Evolutionary conservation across 1,284 basidiomycete genomes (phyloP).

Genomic region (Pyrrhoderma lamaoense): DNA sequence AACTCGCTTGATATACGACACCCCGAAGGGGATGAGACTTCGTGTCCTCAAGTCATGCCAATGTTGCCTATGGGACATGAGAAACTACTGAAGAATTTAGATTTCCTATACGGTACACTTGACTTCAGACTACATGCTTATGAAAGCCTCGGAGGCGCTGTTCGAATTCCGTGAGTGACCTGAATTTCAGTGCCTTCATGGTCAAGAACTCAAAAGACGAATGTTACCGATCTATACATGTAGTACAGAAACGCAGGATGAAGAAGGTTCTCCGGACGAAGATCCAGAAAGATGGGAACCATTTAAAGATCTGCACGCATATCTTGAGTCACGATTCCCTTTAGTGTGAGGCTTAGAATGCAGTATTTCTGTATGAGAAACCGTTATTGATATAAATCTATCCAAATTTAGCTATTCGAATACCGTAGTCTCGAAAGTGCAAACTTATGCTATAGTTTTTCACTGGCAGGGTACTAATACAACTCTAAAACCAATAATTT

Average conservation of each 20-base stretch:
- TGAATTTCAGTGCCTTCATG: too few species aligned
- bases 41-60: too few species aligned
- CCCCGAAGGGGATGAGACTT: too few species aligned
- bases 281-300: slow-evolving; percentile 23
- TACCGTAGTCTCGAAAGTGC: slow-evolving; percentile 23
- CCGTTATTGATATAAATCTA: slow-evolving; percentile 2
- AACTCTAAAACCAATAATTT: slow-evolving; percentile 57
- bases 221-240: not conserved
- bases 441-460: slow-evolving; percentile 61
- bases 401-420: not conserved
- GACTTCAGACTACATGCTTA: slow-evolving; percentile 35
- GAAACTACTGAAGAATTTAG: slow-evolving; percentile 24
- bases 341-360: slow-evolving; percentile 12
- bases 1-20: too few species aligned
- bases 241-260: slow-evolving; percentile 21
- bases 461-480: slow-evolving; percentile 59
- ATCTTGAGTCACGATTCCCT: slow-evolving; percentile 21
- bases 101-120: slow-evolving; percentile 28
- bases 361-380: not conserved
- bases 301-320: slow-evolving; percentile 22
- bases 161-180: slow-evolving; percentile 36
- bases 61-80: slow-evolving; percentile 26
- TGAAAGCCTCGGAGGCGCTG: slow-evolving; percentile 36
- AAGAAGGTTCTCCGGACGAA: slow-evolving; percentile 19
- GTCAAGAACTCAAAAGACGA: too few species aligned